Conservation (phyloP, 306 rosid genomes). For the Vigna hirtella region DNA sequence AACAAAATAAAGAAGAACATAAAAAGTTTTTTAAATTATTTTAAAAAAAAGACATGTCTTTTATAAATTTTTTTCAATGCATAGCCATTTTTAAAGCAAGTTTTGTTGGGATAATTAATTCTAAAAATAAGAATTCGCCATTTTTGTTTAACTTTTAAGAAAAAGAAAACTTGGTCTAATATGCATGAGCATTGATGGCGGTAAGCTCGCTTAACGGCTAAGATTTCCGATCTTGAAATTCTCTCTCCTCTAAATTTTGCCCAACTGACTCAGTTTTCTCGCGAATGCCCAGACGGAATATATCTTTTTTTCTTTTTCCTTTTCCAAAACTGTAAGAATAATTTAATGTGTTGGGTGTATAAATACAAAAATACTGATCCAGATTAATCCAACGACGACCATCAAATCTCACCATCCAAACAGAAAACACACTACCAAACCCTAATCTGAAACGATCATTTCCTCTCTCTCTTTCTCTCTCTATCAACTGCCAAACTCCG, state of each 20-base stretch:
- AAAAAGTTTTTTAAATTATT: neutral
- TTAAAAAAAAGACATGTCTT: neutral
- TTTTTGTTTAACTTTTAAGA: neutral
- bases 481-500: conserved; percentile 27
- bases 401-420: conserved; percentile 49
- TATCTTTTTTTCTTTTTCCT: conserved; percentile 1
- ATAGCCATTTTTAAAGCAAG: neutral
- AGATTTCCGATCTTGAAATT: conserved; percentile 32
- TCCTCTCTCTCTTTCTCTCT: neutral
- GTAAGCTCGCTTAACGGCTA: conserved; percentile 49
- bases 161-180: conserved; percentile 29
- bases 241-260: conserved; percentile 31
- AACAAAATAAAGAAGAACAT: neutral
- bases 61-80: too few species aligned
- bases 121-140: neutral
- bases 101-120: neutral
- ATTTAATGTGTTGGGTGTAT: neutral
- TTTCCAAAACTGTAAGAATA: conserved; percentile 1
- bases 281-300: conserved; percentile 36
- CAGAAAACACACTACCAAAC: conserved; percentile 26
- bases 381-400: conserved; percentile 51
- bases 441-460: conserved; percentile 46
- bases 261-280: conserved; percentile 38
- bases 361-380: conserved; percentile 20
- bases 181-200: conserved; percentile 20